Conservation (phyloP, 2,329 filamentous ascomycete genomes). For the Colletotrichum chrysophilum region DNA sequence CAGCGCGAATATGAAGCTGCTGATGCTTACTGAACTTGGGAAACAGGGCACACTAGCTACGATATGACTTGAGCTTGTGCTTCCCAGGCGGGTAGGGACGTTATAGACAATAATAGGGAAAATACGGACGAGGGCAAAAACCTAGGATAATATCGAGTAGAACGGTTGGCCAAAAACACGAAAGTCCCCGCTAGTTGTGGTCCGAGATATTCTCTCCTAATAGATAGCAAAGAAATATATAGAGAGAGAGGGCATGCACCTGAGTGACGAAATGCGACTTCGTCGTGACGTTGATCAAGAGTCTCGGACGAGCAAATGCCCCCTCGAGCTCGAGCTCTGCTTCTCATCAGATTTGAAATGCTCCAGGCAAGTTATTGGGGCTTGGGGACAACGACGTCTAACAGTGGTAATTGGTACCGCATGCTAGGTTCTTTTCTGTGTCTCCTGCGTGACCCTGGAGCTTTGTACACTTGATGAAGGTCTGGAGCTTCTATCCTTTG, state of each 20-base stretch:
- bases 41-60: neutral
- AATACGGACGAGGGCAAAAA: too few species aligned
- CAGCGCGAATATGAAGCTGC: neutral
- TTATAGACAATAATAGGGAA: neutral
- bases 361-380: neutral
- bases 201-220: too few species aligned
- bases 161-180: too few species aligned
- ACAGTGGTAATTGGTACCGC: neutral
- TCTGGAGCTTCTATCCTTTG: neutral
- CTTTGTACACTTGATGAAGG: neutral
- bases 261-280: too few species aligned
- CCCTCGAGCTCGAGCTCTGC: neutral
- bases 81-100: neutral
- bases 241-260: too few species aligned
- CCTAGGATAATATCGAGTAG: fast-evolving
- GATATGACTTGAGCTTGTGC: neutral
- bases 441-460: neutral
- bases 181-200: too few species aligned
- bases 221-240: too few species aligned
- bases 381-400: neutral
- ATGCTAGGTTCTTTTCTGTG: neutral
- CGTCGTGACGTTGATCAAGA: too few species aligned
- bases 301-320: neutral
- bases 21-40: neutral
- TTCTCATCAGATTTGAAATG: neutral